These are phyloP conservation scores for Sarocladiaceae sp. DNA, from an alignment of 2,329 filamentous ascomycete genomes.

Conservation along the genomic window DNA sequence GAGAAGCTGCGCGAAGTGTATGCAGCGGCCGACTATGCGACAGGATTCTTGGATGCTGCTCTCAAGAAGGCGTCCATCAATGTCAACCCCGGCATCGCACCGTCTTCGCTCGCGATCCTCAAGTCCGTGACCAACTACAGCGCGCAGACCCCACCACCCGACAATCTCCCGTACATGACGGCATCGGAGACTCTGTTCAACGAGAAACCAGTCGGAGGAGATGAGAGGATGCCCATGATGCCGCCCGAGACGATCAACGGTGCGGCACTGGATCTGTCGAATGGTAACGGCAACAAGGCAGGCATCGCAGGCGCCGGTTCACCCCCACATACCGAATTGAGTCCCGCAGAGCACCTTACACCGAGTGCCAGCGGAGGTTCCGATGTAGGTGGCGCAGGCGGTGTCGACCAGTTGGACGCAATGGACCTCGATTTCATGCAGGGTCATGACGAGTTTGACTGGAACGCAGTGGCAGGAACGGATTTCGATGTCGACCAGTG, in stretches of 20 bases:
- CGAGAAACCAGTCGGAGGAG: slow-evolving; percentile 19
- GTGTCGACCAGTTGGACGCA: slow-evolving; percentile 26
- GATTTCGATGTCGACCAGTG: slow-evolving; percentile 54
- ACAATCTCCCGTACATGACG: slow-evolving; percentile 39
- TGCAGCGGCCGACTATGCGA: slow-evolving; percentile 91
- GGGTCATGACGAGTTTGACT: slow-evolving; percentile 45
- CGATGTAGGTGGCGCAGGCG: slow-evolving; percentile 23
- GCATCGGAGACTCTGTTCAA: slow-evolving; percentile 32
- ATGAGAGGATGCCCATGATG: slow-evolving; percentile 20
- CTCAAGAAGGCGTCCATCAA: slow-evolving; percentile 82
- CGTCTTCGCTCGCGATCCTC: slow-evolving; percentile 27
- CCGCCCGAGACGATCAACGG: slow-evolving; percentile 32
- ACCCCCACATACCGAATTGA: slow-evolving; percentile 39
- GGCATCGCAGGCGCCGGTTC: slow-evolving; percentile 22
- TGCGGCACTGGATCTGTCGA: slow-evolving; percentile 26
- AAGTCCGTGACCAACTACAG: slow-evolving; percentile 30
- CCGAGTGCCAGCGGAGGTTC: slow-evolving; percentile 39
- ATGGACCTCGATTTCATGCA: slow-evolving; percentile 42
- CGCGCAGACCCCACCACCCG: slow-evolving; percentile 47
- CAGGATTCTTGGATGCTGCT: slow-evolving; percentile 86
- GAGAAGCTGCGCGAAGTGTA: slow-evolving; percentile 83
- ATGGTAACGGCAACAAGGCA: slow-evolving; percentile 2
- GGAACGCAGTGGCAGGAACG: slow-evolving; percentile 44
- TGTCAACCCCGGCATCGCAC: slow-evolving; percentile 38
- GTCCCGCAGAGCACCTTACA: slow-evolving; percentile 33